phyloP scores from a whole-genome alignment of 306 rosid genomes.

The Rosa persica region DNA sequence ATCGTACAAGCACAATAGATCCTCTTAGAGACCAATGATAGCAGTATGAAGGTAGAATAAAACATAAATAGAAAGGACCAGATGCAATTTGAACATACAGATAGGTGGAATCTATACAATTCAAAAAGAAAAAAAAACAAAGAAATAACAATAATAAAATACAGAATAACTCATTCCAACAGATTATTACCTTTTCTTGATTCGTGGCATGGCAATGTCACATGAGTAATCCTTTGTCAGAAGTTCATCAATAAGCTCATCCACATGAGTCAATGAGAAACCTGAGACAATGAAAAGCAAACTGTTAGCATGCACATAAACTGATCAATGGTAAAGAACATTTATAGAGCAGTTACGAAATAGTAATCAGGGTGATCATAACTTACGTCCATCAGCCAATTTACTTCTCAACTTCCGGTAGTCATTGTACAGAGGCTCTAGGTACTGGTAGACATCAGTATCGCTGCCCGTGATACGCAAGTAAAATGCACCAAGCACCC shows the following conservation, averaged over 20 bases:
- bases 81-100: neutral
- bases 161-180: neutral
- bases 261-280: conserved; percentile 81
- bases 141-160: neutral
- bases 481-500: conserved; percentile 91
- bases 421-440: conserved; percentile 89
- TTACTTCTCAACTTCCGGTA: conserved; percentile 74
- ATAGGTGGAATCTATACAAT: neutral
- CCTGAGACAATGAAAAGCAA: conserved; percentile 43
- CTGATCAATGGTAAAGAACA: neutral
- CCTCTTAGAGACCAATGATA: neutral
- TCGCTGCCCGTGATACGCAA: conserved; percentile 91
- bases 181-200: conserved; percentile 67
- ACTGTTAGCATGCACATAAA: neutral
- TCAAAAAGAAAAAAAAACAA: neutral
- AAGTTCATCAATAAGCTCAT: conserved; percentile 97
- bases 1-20: neutral
- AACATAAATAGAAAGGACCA: neutral
- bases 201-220: conserved; percentile 90
- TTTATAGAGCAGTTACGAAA: neutral
- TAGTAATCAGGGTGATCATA: neutral
- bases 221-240: conserved; percentile 84
- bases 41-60: neutral
- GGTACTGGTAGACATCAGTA: conserved; percentile 74
- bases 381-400: conserved; percentile 79